These are phyloP conservation scores for Magnolia sinica DNA, from an alignment of 164 flowering plant species.

Conservation along the genomic window DNA sequence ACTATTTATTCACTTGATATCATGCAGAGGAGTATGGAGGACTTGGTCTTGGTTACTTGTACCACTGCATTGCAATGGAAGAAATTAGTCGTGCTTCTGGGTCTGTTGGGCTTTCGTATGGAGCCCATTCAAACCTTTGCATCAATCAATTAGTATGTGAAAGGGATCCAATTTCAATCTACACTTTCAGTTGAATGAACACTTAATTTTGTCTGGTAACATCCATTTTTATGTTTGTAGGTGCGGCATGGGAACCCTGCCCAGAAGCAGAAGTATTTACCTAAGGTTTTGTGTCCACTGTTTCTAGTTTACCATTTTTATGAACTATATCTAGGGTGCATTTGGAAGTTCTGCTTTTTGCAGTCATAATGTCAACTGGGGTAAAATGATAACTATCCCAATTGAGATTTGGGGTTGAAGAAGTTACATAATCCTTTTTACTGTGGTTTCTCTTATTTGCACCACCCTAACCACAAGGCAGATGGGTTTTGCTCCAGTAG, in stretches of 20 bases:
- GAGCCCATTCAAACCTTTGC: slow-evolving; percentile 95
- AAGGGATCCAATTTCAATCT: slow-evolving; percentile 3
- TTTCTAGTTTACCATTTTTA: not conserved
- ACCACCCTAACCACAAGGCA: not conserved
- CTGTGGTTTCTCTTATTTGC: not conserved
- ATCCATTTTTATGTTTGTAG: slow-evolving; percentile 32
- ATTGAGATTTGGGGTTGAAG: not conserved
- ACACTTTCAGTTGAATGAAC: not conserved
- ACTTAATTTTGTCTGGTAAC: not conserved
- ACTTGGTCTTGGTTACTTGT: slow-evolving; percentile 95
- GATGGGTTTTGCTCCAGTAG: not conserved
- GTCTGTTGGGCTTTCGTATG: slow-evolving; percentile 93
- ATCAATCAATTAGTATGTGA: slow-evolving; percentile 84
- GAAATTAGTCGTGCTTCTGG: slow-evolving; percentile 98
- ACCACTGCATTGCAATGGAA: slow-evolving; percentile 98
- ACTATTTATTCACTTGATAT: not conserved
- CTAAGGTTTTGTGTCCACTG: slow-evolving; percentile 54
- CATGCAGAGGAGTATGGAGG: slow-evolving; percentile 96
- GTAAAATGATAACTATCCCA: not conserved
- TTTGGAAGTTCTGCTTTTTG: not conserved
- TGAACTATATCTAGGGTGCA: not conserved
- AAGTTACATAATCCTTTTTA: not conserved
- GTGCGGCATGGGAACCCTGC: slow-evolving; percentile 80
- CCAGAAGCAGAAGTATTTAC: slow-evolving; percentile 90
- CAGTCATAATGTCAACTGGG: not conserved